These are phyloP conservation scores for Gynochthodes officinalis DNA, from an alignment of 257 asterid species.

Conservation along the genomic window DNA sequence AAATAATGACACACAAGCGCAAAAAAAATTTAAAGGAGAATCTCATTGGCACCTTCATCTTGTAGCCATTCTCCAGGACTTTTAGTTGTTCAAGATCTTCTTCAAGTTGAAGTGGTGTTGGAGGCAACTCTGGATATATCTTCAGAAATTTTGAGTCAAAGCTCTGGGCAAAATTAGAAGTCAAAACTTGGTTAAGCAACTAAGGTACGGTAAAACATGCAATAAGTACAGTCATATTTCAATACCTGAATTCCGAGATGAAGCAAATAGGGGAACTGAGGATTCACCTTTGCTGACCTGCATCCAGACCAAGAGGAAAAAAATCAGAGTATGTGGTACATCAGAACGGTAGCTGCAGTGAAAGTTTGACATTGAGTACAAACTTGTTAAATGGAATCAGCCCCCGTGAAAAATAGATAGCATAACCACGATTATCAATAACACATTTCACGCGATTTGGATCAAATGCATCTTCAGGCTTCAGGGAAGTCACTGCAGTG, in stretches of 20 bases:
- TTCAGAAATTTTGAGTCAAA: slow-evolving; percentile 75
- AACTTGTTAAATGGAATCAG: slow-evolving; percentile 85
- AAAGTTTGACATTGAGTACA: slow-evolving; percentile 20
- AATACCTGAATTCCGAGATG: slow-evolving; percentile 91
- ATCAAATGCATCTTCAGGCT: slow-evolving; percentile 82
- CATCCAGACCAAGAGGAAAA: slow-evolving; percentile 8
- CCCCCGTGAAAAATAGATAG: slow-evolving; percentile 83
- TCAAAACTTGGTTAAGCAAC: slow-evolving; percentile 3
- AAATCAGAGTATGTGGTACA: slow-evolving; percentile 7
- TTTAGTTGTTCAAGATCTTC: slow-evolving; percentile 96
- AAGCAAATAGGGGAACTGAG: slow-evolving; percentile 77
- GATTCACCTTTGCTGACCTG: slow-evolving; percentile 71
- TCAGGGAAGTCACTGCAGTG: slow-evolving; percentile 76
- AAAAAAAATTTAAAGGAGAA: not conserved
- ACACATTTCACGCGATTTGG: slow-evolving; percentile 87
- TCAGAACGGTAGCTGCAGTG: not conserved
- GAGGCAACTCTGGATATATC: slow-evolving; percentile 61
- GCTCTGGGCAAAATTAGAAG: slow-evolving; percentile 44
- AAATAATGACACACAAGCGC: not conserved
- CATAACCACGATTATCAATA: slow-evolving; percentile 71
- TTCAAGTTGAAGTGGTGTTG: slow-evolving; percentile 88
- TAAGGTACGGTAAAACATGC: not conserved
- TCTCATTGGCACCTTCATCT: slow-evolving; percentile 65
- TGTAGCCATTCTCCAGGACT: slow-evolving; percentile 94
- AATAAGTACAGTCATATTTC: not conserved